Evolutionary conservation across 768 basidiomycete genomes (phyloP).

Genomic region (Leccinum arenicola): DNA sequence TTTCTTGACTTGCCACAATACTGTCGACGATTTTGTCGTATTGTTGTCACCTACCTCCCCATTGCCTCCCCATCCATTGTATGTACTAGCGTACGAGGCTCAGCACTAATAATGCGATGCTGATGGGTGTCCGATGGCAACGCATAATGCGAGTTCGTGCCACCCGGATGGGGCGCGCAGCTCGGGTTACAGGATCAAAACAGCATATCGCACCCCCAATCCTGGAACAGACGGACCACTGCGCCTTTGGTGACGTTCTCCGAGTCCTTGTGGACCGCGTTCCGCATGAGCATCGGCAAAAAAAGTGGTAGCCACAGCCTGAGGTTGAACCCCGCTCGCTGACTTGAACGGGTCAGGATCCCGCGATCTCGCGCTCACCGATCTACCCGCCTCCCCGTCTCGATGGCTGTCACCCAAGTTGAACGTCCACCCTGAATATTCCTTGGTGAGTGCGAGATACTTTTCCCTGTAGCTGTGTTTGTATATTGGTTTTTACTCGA

Average conservation of each 20-base stretch:
- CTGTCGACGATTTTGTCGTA: neutral
- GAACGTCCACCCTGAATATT: neutral
- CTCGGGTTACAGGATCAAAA: neutral
- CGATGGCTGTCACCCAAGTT: neutral
- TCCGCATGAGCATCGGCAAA: neutral
- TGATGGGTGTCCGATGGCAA: neutral
- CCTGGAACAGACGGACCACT: neutral
- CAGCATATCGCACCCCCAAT: neutral
- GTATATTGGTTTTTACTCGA: neutral
- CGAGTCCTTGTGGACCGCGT: neutral
- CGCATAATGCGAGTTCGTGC: neutral
- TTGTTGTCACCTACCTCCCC: neutral
- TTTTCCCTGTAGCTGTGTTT: neutral
- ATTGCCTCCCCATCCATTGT: neutral
- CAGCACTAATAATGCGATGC: neutral
- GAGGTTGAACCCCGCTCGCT: neutral
- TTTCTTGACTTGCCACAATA: constrained; percentile 20
- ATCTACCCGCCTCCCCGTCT: neutral
- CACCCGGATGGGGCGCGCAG: neutral
- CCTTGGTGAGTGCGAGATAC: neutral
- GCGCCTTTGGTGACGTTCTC: neutral
- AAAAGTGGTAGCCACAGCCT: neutral
- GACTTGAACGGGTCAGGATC: neutral
- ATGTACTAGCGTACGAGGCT: neutral
- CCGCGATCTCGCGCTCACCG: neutral